These are phyloP conservation scores for Nothopassalora personata DNA, from an alignment of 2,329 filamentous ascomycete species.

Conservation along the genomic window DNA sequence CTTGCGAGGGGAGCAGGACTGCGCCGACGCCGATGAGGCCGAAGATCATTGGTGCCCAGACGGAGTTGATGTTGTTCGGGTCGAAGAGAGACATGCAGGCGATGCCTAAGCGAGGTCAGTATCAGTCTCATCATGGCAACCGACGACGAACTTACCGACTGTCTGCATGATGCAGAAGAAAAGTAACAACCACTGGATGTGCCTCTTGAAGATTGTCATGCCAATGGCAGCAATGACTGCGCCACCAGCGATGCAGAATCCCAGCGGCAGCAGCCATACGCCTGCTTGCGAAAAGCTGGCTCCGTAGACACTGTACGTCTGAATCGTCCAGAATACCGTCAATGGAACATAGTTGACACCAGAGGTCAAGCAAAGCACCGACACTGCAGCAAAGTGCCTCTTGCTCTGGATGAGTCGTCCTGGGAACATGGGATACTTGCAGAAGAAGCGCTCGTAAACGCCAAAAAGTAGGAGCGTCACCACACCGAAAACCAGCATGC, in stretches of 20 bases:
- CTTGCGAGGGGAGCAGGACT: slow-evolving; percentile 61
- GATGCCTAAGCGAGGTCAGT: slow-evolving; percentile 9
- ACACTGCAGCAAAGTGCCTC: slow-evolving; percentile 23
- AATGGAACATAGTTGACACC: slow-evolving; percentile 32
- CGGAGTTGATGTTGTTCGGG: slow-evolving; percentile 19
- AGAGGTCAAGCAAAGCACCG: slow-evolving; percentile 21
- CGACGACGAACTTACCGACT: slow-evolving; percentile 36
- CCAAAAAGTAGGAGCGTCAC: slow-evolving; percentile 21
- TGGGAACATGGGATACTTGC: slow-evolving; percentile 29
- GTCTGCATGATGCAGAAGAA: slow-evolving; percentile 60
- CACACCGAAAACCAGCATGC: slow-evolving; percentile 19
- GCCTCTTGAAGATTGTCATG: slow-evolving; percentile 53
- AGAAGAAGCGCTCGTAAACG: slow-evolving; percentile 19
- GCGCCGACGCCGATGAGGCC: slow-evolving; percentile 60
- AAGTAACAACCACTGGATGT: slow-evolving; percentile 56
- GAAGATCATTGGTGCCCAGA: slow-evolving; percentile 48
- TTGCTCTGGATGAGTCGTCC: slow-evolving; percentile 21
- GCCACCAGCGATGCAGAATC: slow-evolving; percentile 56
- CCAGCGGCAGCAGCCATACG: slow-evolving; percentile 61
- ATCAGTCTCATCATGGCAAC: not conserved
- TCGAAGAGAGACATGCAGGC: slow-evolving; percentile 23
- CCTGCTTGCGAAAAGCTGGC: slow-evolving; percentile 34
- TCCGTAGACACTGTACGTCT: slow-evolving; percentile 59
- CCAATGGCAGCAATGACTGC: slow-evolving; percentile 54
- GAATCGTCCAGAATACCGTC: slow-evolving; percentile 57